These are phyloP conservation scores for Calonectria ilicicola DNA, from an alignment of 2,329 filamentous ascomycete genomes.

Conservation along the genomic window DNA sequence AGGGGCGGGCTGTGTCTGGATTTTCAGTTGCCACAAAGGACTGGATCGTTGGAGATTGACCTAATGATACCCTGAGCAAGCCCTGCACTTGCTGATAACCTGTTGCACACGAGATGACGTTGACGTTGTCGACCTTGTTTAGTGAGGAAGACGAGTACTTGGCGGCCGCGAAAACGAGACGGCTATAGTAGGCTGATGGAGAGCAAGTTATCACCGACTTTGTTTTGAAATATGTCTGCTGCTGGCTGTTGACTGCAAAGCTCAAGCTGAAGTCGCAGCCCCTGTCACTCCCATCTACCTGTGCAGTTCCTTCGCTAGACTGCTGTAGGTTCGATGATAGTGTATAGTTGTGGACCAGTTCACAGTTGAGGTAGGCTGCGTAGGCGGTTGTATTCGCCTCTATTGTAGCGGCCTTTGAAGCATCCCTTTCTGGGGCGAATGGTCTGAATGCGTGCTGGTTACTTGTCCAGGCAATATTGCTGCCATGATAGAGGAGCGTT, in stretches of 20 bases:
- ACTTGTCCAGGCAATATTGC: slow-evolving; percentile 27
- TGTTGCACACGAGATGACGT: not conserved
- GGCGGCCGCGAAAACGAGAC: not conserved
- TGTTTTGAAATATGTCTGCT: not conserved
- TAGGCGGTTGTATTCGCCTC: not conserved
- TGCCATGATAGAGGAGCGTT: slow-evolving; percentile 16
- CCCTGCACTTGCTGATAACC: not conserved
- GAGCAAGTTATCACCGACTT: not conserved
- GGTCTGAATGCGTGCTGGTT: slow-evolving; percentile 21
- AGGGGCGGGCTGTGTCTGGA: not conserved
- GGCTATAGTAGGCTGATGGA: not conserved
- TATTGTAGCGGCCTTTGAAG: not conserved
- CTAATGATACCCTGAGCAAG: not conserved
- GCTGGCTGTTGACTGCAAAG: not conserved
- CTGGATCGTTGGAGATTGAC: not conserved
- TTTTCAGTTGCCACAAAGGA: not conserved
- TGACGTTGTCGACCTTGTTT: not conserved
- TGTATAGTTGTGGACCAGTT: not conserved
- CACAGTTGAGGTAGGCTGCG: not conserved
- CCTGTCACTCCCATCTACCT: not conserved
- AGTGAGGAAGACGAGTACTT: not conserved
- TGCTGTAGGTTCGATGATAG: too few relatives aligned
- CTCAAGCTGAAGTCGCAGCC: not conserved
- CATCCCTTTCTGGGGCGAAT: too few relatives aligned
- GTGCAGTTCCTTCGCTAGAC: too few relatives aligned